These are phyloP conservation scores for Fistulina hepatica DNA, from an alignment of 1,284 basidiomycete genomes.

Conservation along the genomic window DNA sequence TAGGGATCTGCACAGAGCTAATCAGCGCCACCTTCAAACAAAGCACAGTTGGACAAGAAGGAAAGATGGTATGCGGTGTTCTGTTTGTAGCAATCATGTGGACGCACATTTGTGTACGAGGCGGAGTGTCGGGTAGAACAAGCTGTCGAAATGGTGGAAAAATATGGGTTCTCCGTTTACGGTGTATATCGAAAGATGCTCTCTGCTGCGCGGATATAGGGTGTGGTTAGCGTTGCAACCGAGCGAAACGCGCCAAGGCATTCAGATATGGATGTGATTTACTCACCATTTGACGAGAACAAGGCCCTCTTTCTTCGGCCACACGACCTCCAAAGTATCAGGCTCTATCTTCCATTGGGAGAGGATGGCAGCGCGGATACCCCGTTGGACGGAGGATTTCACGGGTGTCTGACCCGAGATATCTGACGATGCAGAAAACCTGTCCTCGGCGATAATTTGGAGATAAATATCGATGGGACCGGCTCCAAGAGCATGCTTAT, in stretches of 20 bases:
- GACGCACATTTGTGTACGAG: constrained; percentile 84
- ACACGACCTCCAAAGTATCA: constrained; percentile 81
- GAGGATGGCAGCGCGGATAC: constrained; percentile 73
- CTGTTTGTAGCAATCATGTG: too few species aligned
- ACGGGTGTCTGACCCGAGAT: constrained; percentile 89
- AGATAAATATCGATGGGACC: constrained; percentile 16
- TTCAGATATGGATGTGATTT: constrained; percentile 5
- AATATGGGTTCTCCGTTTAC: constrained; percentile 81
- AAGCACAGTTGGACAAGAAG: too few species aligned
- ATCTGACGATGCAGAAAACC: constrained; percentile 80
- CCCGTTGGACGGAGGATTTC: constrained; percentile 90
- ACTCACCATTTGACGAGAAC: constrained; percentile 92
- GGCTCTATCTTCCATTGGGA: constrained; percentile 78
- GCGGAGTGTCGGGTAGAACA: constrained; percentile 80
- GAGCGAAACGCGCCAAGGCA: background rate
- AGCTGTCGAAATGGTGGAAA: constrained; percentile 97
- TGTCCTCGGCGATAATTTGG: constrained; percentile 24
- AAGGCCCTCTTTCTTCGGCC: constrained; percentile 97
- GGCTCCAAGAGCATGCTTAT: background rate
- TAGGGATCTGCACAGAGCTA: constrained; percentile 66
- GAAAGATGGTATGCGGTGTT: too few species aligned
- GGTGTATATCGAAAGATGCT: constrained; percentile 90
- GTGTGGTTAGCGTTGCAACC: background rate
- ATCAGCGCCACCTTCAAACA: too few species aligned
- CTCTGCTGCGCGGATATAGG: constrained; percentile 70